Percentiles rank a stretch among this genome's conserved stretches.
phyloP scores from a whole-genome alignment of 257 asterid genomes.

The Jasminum sambac region DNA sequence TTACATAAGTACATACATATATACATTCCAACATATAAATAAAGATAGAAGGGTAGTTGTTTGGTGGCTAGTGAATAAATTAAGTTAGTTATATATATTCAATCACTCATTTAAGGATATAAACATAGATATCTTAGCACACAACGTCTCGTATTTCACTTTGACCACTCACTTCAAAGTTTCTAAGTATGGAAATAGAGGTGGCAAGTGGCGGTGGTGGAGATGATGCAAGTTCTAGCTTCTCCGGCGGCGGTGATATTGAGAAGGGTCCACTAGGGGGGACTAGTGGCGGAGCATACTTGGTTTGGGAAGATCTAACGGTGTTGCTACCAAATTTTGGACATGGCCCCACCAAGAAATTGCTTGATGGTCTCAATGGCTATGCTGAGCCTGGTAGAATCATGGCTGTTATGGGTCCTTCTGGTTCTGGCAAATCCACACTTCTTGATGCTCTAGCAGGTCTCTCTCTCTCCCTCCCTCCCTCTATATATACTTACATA shows the following conservation, averaged over 20 bases:
- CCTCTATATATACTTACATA: not conserved
- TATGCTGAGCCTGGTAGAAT: conserved; percentile 88
- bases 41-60: not conserved
- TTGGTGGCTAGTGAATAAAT: not conserved
- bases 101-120: not conserved
- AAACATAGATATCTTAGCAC: not conserved
- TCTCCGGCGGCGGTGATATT: conserved; percentile 28
- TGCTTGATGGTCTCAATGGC: conserved; percentile 75
- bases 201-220: conserved; percentile 34
- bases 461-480: conserved; percentile 15
- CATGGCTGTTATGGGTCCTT: conserved; percentile 99
- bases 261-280: conserved; percentile 39
- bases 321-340: conserved; percentile 83
- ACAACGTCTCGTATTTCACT: not conserved
- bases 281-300: conserved; percentile 54
- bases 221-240: conserved; percentile 12
- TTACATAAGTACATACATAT: not conserved
- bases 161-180: not conserved
- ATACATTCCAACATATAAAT: not conserved
- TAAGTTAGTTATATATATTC: too few relatives aligned
- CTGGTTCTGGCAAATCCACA: conserved; percentile 96
- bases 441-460: conserved; percentile 97
- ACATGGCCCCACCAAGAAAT: conserved; percentile 63
- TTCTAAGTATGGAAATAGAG: conserved; percentile 46
- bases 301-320: conserved; percentile 81